A percentile compares a stretch with the other conserved stretches of the same genome.
phyloP scores from a whole-genome alignment of 129 eudicot species.

The Solidago caesia region DNA sequence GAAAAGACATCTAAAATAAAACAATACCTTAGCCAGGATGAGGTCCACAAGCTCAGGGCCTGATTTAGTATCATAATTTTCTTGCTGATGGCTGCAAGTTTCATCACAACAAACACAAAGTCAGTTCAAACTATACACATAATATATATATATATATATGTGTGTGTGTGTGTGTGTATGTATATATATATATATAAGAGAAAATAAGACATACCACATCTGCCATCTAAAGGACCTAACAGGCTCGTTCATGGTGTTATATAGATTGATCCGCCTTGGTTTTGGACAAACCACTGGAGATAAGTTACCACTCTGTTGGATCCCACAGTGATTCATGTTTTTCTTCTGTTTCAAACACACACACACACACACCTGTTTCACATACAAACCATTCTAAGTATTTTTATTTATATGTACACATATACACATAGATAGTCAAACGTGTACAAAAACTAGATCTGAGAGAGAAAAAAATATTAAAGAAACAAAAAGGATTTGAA shows the following conservation, averaged over 20 bases:
- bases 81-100: conserved; percentile 64
- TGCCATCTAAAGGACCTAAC: conserved; percentile 63
- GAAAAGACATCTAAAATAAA: too few species aligned
- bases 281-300: conserved; percentile 75
- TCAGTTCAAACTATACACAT: neutral
- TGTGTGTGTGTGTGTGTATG: too few species aligned
- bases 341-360: neutral
- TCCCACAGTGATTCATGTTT: conserved; percentile 60
- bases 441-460: conserved; percentile 22
- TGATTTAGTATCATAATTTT: conserved; percentile 66
- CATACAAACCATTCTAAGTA: too few species aligned
- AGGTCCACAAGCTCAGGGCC: conserved; percentile 87
- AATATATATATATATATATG: too few species aligned
- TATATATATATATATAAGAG: neutral
- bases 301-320: conserved; percentile 52
- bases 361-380: conserved; percentile 21
- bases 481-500: conserved; percentile 14
- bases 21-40: conserved; percentile 73
- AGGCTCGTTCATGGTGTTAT: conserved; percentile 41
- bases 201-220: conserved; percentile 45
- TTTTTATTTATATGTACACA: neutral
- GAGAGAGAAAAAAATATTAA: conserved; percentile 14
- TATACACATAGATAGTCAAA: conserved; percentile 13
- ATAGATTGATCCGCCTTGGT: conserved; percentile 60
- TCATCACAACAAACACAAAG: neutral